Conservation (phyloP, 73 alveolate genomes). For the Paramecium biaurelia region DNA sequence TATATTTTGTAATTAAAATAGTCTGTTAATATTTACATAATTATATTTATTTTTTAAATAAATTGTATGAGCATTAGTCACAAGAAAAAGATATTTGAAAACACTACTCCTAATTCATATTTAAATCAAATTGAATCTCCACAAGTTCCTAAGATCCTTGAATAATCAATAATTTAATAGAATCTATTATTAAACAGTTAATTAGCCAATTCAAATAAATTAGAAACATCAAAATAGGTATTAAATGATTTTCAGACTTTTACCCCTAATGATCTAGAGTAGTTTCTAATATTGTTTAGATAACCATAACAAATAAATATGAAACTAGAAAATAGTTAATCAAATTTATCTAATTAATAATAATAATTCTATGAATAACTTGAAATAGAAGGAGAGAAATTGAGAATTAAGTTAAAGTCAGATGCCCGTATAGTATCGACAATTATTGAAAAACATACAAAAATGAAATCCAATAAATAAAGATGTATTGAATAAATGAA, state of each 20-base stretch:
- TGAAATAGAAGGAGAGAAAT: background rate
- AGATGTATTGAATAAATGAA: background rate
- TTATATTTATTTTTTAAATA: background rate
- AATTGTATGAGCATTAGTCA: background rate
- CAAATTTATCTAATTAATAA: background rate
- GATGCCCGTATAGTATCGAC: background rate
- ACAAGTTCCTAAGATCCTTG: background rate
- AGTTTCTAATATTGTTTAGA: background rate
- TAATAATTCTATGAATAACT: background rate
- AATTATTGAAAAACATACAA: background rate
- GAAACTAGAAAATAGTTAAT: background rate
- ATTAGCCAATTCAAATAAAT: background rate
- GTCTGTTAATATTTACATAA: background rate
- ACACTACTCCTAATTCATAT: background rate
- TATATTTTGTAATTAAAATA: background rate
- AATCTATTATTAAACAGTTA: background rate
- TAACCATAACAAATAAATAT: background rate
- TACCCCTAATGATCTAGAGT: background rate
- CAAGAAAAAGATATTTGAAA: background rate
- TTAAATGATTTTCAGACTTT: background rate
- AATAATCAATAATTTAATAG: background rate
- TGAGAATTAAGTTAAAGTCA: background rate
- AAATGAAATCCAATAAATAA: background rate
- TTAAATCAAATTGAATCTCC: background rate
- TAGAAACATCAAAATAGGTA: background rate